Base-by-base conservation (phyloP, 495 filamentous ascomycete species). In the Cenococcum geophilum region DNA sequence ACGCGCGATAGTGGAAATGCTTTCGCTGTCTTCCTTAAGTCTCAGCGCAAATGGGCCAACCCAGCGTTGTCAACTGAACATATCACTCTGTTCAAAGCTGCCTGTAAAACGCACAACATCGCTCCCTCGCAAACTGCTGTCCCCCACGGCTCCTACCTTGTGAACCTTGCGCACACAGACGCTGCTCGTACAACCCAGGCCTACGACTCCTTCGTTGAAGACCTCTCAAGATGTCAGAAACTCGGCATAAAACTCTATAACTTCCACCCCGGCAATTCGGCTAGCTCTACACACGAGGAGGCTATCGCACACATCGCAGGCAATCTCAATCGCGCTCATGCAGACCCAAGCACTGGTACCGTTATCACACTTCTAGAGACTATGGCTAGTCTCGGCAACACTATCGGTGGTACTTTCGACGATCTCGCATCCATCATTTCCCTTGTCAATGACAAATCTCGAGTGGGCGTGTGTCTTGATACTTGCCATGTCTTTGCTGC, bases 381-480 rank as follows among this genome's bases (percentile, higher is more conserved):
- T 61, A 97, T 97, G 95, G 92, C 91, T 43, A 61, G 68, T 0
- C 89, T 91, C 52, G 84, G 87, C 37, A 95, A 89, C 71, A 86
- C 92, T n/a, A 82, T 98, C 58, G 93, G 93, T 54, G 83, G 81
- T 22, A 82, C 80, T 0, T 95, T 96, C 63, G 83, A 89, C 65
- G 92, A 98, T 61, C 82, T 98, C 25, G 79, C 85, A 16, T 88
- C 89, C 67, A 88, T 97, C 56, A 91, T 98, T 64, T 78, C 78
- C 25, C 79, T 81, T 0, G 84, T 97, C 36, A 81, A 88, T 22
- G 80, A 93, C 72, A 96, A 97, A 73, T 70, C 78, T 21, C 84
- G 93, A n/a, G 86, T 98, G 11, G 93, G 93, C 34, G 89, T 98
- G 37, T 98, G 93, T 74, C 83, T 98, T 43, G 93, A 98, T 70